Conservation (phyloP, 495 filamentous ascomycete genomes). For the Stereocaulon alpinum region DNA sequence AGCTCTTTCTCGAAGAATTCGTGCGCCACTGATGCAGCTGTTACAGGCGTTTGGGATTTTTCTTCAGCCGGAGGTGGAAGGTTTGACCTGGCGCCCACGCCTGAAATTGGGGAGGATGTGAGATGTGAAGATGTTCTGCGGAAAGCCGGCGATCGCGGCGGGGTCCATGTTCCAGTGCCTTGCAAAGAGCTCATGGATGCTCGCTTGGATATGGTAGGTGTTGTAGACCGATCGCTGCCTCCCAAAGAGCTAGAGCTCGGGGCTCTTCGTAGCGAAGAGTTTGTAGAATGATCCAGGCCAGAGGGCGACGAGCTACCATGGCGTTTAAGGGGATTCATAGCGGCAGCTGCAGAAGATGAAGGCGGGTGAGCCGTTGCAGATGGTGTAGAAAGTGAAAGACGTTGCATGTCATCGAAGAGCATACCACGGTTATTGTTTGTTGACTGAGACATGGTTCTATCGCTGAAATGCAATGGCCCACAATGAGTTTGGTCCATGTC, state of each 20-base stretch:
- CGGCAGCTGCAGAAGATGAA: constrained; percentile 29
- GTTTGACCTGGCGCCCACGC: constrained; percentile 25
- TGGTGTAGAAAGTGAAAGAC: constrained; percentile 37
- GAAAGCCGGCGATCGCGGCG: constrained; percentile 30
- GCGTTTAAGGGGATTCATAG: constrained; percentile 21
- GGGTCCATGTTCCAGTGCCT: constrained; percentile 27
- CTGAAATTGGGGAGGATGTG: constrained; percentile 30
- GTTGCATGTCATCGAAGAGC: constrained; percentile 35
- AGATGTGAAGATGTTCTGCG: constrained; percentile 41
- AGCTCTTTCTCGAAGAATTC: constrained; percentile 63
- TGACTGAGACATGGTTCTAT: constrained; percentile 13
- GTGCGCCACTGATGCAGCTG: constrained; percentile 57
- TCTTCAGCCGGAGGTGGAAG: constrained; percentile 27
- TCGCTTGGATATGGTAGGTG: constrained; percentile 36
- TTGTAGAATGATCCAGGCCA: constrained; percentile 27
- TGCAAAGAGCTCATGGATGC: constrained; percentile 37
- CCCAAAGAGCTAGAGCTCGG: constrained; percentile 42
- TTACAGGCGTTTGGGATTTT: constrained; percentile 37
- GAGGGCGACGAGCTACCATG: constrained; percentile 18
- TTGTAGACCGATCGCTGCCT: constrained; percentile 38
- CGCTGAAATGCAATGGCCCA: background rate
- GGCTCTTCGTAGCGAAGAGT: constrained; percentile 38
- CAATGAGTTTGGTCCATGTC: background rate
- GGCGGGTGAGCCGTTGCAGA: constrained; percentile 35
- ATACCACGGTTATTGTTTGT: constrained; percentile 23